These are phyloP conservation scores for Triadica sebifera DNA, from an alignment of 345 rosid genomes.

Conservation along the genomic window DNA sequence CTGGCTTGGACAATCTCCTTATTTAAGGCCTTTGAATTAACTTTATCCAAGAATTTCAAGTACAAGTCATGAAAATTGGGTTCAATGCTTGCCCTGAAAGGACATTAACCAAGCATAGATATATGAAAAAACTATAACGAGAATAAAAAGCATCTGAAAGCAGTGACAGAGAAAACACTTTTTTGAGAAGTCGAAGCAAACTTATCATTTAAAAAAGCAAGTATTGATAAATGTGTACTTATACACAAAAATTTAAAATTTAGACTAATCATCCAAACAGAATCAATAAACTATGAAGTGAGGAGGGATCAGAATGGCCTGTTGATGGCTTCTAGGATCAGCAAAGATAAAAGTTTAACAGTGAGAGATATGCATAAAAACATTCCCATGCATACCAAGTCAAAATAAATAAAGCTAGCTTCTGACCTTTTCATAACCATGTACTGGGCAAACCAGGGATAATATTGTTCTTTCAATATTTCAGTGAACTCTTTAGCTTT, in stretches of 20 bases:
- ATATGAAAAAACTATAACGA: not conserved
- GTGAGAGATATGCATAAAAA: not conserved
- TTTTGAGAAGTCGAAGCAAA: not conserved
- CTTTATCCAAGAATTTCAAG: conserved; percentile 91
- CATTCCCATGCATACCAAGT: not conserved
- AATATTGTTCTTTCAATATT: conserved; percentile 69
- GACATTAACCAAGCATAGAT: not conserved
- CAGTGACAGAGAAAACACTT: not conserved
- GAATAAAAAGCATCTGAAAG: not conserved
- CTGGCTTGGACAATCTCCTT: conserved; percentile 83
- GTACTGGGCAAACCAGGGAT: conserved; percentile 97
- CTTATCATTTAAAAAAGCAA: not conserved
- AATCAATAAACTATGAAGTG: not conserved
- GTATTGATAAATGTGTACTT: not conserved
- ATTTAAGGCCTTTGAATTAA: conserved; percentile 68
- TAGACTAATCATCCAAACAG: not conserved
- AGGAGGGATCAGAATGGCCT: not conserved
- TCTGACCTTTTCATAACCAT: conserved; percentile 97
- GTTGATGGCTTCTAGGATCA: not conserved
- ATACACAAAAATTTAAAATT: not conserved
- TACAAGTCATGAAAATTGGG: conserved; percentile 95
- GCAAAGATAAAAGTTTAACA: not conserved
- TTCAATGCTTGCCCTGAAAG: conserved; percentile 92
- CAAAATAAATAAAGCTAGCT: not conserved
- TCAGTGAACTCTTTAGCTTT: conserved; percentile 88